Conservation (phyloP, 495 filamentous ascomycete species). For the Penicillium desertorum region DNA sequence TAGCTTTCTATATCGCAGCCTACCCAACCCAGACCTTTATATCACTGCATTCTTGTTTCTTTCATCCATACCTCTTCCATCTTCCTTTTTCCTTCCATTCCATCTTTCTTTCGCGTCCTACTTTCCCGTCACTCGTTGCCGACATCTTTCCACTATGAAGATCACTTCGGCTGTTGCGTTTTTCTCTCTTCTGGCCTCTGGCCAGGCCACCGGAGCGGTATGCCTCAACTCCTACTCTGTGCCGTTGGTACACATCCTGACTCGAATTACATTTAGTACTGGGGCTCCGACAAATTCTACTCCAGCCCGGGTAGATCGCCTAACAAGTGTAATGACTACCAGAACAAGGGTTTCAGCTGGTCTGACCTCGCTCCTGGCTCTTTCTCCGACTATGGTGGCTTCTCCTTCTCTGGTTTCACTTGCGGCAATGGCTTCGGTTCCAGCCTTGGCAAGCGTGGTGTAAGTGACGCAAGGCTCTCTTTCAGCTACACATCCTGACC, state of each 20-base stretch:
- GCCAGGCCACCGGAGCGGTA: constrained; percentile 32
- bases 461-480: constrained; percentile 35
- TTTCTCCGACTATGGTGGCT: constrained; percentile 68
- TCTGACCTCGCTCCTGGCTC: constrained; percentile 57
- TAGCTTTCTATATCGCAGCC: background rate
- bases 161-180: constrained; percentile 26
- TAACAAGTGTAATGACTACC: constrained; percentile 70
- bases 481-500: constrained; percentile 5
- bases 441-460: constrained; percentile 47
- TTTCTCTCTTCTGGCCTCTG: constrained; percentile 32
- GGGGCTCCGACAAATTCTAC: constrained; percentile 60
- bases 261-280: constrained; percentile 36
- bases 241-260: constrained; percentile 12
- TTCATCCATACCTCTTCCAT: constrained; percentile 18
- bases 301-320: constrained; percentile 69
- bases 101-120: background rate
- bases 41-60: background rate
- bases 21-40: constrained; percentile 1
- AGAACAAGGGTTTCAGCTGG: constrained; percentile 72
- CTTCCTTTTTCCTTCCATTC: constrained; percentile 2
- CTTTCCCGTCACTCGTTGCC: constrained; percentile 20
- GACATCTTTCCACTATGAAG: constrained; percentile 30
- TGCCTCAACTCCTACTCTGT: constrained; percentile 1
- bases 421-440: constrained; percentile 57
- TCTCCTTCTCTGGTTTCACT: constrained; percentile 69